Percentiles rank a stretch among this genome's conserved stretches.
Conservation (phyloP, 257 asterid species). For the Striga asiatica region DNA sequence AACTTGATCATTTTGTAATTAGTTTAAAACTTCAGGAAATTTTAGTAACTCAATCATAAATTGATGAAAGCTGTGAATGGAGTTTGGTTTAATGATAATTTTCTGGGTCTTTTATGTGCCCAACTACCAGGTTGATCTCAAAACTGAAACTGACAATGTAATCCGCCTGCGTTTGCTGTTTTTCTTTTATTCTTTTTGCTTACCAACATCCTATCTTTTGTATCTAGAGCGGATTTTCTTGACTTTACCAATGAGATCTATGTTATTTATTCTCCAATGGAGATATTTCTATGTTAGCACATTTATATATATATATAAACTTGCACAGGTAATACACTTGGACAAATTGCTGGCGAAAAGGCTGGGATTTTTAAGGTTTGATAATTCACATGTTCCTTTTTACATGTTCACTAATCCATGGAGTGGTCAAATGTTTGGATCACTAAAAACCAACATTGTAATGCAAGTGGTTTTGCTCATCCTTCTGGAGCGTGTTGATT, state of each 20-base stretch:
- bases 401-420: conserved; percentile 8
- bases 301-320: conserved; percentile 11
- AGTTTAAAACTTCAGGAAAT: background rate
- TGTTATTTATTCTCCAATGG: conserved; percentile 3
- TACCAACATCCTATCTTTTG: background rate
- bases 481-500: too few species aligned
- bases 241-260: background rate
- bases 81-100: background rate
- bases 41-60: background rate
- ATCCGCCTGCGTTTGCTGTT: too few species aligned
- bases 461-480: too few species aligned
- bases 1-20: background rate
- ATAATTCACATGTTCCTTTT: conserved; percentile 1
- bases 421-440: background rate
- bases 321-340: conserved; percentile 79
- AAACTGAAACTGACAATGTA: background rate
- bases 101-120: background rate
- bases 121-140: background rate
- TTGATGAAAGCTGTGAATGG: background rate
- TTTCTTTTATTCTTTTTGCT: background rate
- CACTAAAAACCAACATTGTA: too few species aligned
- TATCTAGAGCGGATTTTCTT: conserved; percentile 8
- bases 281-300: conserved; percentile 1
- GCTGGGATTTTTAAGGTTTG: conserved; percentile 94
- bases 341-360: conserved; percentile 95